A percentile compares a stretch with the other conserved stretches of the same genome.
These are phyloP conservation scores for Reticulascus tulasneorum DNA, from an alignment of 2,329 filamentous ascomycete genomes.

Conservation along the genomic window DNA sequence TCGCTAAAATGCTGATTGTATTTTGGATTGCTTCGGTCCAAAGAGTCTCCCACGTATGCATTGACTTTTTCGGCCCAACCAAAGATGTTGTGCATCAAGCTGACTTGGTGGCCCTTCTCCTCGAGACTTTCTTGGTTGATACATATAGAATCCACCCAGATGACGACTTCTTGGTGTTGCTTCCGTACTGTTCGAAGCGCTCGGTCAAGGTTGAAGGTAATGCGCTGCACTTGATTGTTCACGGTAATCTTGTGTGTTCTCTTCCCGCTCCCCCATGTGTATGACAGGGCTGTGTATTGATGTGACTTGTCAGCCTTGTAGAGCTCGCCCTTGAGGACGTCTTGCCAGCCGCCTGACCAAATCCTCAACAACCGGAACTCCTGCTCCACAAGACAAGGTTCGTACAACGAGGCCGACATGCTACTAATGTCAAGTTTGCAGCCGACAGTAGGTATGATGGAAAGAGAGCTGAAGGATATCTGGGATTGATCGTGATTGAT, in stretches of 20 bases:
- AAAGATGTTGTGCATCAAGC: conserved; percentile 11
- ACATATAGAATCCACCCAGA: conserved; percentile 14
- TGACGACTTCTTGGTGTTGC: not conserved
- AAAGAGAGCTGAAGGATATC: too few species aligned
- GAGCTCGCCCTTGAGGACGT: conserved; percentile 3
- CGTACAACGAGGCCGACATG: conserved; percentile 4
- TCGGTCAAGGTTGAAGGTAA: conserved; percentile 23
- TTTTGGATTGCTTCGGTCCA: conserved; percentile 6
- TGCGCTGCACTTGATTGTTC: conserved; percentile 14
- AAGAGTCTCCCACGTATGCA: conserved; percentile 7
- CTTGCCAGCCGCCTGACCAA: conserved; percentile 8
- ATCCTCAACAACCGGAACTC: conserved; percentile 8
- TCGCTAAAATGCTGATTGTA: conserved; percentile 2
- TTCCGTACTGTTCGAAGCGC: conserved; percentile 21
- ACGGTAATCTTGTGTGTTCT: conserved; percentile 14
- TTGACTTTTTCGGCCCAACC: conserved; percentile 1
- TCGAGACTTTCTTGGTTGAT: conserved; percentile 11
- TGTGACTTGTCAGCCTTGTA: not conserved
- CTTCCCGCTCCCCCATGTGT: conserved; percentile 21
- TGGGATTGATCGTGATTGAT: too few species aligned
- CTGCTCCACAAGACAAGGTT: not conserved
- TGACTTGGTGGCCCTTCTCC: conserved; percentile 13
- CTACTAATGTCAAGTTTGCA: too few species aligned
- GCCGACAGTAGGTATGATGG: not conserved
- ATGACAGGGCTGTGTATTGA: conserved; percentile 21